Evolutionary conservation across 2,329 filamentous ascomycete species (phyloP).

Genomic region (Alternaria postmessia): DNA sequence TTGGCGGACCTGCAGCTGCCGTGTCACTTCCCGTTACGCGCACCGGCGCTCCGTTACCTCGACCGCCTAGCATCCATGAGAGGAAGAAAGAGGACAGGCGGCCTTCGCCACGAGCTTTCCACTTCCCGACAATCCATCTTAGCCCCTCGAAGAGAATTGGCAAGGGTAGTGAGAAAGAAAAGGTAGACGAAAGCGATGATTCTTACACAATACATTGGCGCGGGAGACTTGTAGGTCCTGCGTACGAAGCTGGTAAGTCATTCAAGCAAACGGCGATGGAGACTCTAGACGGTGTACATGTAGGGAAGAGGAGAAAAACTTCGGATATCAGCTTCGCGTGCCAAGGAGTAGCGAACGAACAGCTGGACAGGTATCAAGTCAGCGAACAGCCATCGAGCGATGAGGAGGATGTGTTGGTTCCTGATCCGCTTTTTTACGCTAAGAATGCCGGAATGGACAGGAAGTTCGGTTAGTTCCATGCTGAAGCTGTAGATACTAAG

Average conservation of each 20-base stretch:
- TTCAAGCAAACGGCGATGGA: conserved; percentile 6
- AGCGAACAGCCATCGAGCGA: neutral
- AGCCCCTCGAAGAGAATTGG: neutral
- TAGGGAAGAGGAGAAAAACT: conserved; percentile 17
- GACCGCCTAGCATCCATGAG: neutral
- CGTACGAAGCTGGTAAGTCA: conserved; percentile 3
- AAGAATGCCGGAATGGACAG: conserved; percentile 14
- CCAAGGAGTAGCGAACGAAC: conserved; percentile 21
- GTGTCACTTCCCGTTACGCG: conserved; percentile 9
- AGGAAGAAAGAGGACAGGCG: neutral
- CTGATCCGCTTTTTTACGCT: conserved; percentile 20
- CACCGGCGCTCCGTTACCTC: neutral
- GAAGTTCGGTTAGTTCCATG: conserved; percentile 25
- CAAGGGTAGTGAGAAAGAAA: conserved; percentile 8
- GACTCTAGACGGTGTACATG: conserved; percentile 3
- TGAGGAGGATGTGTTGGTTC: conserved; percentile 5
- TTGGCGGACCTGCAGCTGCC: conserved; percentile 24
- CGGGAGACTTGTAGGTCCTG: conserved; percentile 12
- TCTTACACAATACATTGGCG: conserved; percentile 19
- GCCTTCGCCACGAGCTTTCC: neutral
- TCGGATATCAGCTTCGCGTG: conserved; percentile 35
- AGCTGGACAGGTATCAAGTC: conserved; percentile 5
- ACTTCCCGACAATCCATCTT: neutral
- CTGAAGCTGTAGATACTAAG: conserved; percentile 25
- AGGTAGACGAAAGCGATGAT: neutral